Base-by-base conservation (phyloP, 352 stramenopile species). In the Phytophthora gonapodyides region DNA sequence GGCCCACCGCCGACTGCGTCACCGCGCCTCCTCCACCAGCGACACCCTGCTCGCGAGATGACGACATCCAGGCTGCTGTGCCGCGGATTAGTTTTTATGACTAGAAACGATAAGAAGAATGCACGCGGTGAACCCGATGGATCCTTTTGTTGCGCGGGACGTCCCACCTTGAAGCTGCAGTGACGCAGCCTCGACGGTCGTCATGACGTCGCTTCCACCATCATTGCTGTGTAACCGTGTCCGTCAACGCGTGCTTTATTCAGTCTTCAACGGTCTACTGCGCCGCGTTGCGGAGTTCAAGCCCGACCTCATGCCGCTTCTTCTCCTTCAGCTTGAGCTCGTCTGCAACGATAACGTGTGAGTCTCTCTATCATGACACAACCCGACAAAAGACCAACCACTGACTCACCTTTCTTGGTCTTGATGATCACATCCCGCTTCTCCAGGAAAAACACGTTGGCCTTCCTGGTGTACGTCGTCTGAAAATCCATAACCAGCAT, bases 371-470 rank as follows among this genome's bases (percentile, higher is more conserved):
- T 30, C 33, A 8, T 36, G 13, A 51, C 53, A 47, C 17, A 17
- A 2, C 15, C 31, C 9, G 12, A 15, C 10, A 21, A 7, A 51
- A 30, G 19, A 34, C 15, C 17, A 51, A 35, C 50, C 21, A 50
- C 2, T 21, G 27, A 62, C 69, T 46, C 67, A 91, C 85, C 73
- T 48, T 75, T 68, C 71, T 94, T 94, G 3, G 64, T 57, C 47
- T 88, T 88, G 49, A 89, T 64, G 46, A 91, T 87, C n/a, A 57
- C 56, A 57, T 94, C 80, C 50, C 76, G 62, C 27, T 74, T 75
- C 19, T 91, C 79, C 12, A 94, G 52, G 42, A 94, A 94, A 47
- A 89, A 90, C 36, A 92, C 75, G 17, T 85, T 90, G 27, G 78
- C 76, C 21, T 73, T 72, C 71, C 89, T 88, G 11, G 84, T 71